Conservation (phyloP, 768 basidiomycete species). For the Flagelloscypha sp. region DNA sequence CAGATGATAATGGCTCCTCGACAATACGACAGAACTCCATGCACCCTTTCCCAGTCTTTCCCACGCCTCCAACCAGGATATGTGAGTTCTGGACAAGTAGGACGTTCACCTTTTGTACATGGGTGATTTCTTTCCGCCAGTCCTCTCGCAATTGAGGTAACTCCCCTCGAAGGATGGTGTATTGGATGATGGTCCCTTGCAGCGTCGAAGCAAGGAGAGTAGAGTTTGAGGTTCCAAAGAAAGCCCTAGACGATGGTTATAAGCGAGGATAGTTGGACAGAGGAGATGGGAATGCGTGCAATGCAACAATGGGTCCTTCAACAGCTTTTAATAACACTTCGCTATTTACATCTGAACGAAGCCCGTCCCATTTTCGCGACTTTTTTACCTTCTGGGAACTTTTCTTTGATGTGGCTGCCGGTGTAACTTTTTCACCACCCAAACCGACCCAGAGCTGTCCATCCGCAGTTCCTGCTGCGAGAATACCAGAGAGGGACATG, state of each 20-base stretch:
- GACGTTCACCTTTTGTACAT: constrained; percentile 58
- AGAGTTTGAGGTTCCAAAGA: constrained; percentile 38
- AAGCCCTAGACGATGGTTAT: constrained; percentile 31
- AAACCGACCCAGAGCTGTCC: constrained; percentile 64
- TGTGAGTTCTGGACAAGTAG: constrained; percentile 39
- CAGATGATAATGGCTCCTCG: background rate
- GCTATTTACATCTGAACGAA: constrained; percentile 39
- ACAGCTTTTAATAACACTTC: constrained; percentile 44
- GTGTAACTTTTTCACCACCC: constrained; percentile 48
- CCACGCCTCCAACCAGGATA: constrained; percentile 57
- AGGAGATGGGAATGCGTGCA: constrained; percentile 36
- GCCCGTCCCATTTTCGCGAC: constrained; percentile 74
- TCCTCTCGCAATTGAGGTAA: constrained; percentile 31
- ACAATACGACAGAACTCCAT: constrained; percentile 42
- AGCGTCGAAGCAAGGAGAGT: constrained; percentile 53
- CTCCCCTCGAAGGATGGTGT: constrained; percentile 33
- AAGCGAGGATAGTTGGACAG: background rate
- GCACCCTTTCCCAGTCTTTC: constrained; percentile 46
- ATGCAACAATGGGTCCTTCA: constrained; percentile 65
- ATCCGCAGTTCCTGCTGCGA: constrained; percentile 71
- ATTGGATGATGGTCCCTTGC: constrained; percentile 47
- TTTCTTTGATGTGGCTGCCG: constrained; percentile 34
- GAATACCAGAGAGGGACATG: constrained; percentile 46
- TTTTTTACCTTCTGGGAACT: too few relatives aligned
- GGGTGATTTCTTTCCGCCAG: constrained; percentile 38